These are phyloP conservation scores for Pyrenula aspistea DNA, from an alignment of 495 filamentous ascomycete species.

Conservation along the genomic window DNA sequence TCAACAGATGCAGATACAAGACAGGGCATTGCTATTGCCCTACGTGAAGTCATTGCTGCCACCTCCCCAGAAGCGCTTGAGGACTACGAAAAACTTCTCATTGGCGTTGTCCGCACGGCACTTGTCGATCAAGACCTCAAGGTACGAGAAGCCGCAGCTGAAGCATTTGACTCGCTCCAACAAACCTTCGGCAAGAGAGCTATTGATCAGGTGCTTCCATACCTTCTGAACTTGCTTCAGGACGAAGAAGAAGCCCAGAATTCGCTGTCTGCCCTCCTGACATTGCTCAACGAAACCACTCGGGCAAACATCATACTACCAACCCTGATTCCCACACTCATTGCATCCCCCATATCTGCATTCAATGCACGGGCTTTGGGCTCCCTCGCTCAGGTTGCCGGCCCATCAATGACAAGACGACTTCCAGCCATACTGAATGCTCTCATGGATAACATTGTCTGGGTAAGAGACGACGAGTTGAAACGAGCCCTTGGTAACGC, in stretches of 20 bases:
- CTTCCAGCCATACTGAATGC: conserved; percentile 82
- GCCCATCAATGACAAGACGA: conserved; percentile 75
- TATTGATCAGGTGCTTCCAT: conserved; percentile 87
- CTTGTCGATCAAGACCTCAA: conserved; percentile 81
- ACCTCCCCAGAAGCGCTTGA: conserved; percentile 80
- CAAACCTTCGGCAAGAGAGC: conserved; percentile 86
- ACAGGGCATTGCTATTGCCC: conserved; percentile 93
- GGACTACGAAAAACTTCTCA: conserved; percentile 88
- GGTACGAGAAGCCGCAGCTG: conserved; percentile 89
- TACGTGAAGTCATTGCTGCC: conserved; percentile 87
- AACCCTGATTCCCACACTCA: conserved; percentile 85
- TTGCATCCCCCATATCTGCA: conserved; percentile 75
- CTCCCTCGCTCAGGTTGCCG: conserved; percentile 82
- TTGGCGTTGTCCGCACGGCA: conserved; percentile 86
- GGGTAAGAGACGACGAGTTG: conserved; percentile 64
- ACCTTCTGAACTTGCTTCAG: conserved; percentile 76
- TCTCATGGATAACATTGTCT: conserved; percentile 83
- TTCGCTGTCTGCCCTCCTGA: conserved; percentile 82
- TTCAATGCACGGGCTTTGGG: conserved; percentile 94
- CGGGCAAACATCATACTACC: conserved; percentile 93
- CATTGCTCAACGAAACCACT: conserved; percentile 83
- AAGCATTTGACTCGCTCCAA: conserved; percentile 91
- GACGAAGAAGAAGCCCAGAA: conserved; percentile 81
- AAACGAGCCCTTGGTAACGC: conserved; percentile 59
- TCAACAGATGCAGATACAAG: conserved; percentile 87